Evolutionary conservation across 169 alveolate species (phyloP).

Genomic region (Plasmodium gallinaceum): DNA sequence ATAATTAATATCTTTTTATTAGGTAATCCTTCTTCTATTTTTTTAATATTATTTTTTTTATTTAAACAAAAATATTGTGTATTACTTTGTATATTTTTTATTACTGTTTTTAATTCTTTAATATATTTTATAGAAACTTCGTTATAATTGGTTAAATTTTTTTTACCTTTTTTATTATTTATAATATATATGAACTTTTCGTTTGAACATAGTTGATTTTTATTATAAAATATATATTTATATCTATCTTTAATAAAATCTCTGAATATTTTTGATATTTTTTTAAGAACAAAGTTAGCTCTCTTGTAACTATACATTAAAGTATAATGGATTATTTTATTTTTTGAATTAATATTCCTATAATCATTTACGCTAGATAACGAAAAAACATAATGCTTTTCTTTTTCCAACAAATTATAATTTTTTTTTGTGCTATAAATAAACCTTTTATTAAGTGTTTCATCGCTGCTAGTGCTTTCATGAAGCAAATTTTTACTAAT

Average conservation of each 20-base stretch:
- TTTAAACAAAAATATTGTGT: neutral
- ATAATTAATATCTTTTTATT: constrained; percentile 25
- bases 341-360: neutral
- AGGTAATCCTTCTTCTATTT: neutral
- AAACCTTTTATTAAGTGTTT: neutral
- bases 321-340: constrained; percentile 5
- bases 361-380: neutral
- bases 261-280: constrained; percentile 33
- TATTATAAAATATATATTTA: constrained; percentile 25
- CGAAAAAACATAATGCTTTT: constrained; percentile 20
- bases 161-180: constrained; percentile 10
- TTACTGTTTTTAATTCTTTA: constrained; percentile 25
- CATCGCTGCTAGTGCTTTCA: constrained; percentile 17
- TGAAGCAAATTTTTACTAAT: neutral
- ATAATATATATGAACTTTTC: constrained; percentile 37
- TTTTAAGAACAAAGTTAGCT: constrained; percentile 41
- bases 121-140: constrained; percentile 25
- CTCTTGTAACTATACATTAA: constrained; percentile 36
- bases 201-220: constrained; percentile 27
- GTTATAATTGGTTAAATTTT: constrained; percentile 10
- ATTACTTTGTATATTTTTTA: constrained; percentile 41
- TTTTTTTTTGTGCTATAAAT: constrained; percentile 23
- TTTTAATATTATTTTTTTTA: neutral
- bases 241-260: constrained; percentile 65
- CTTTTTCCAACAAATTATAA: constrained; percentile 29